Evolutionary conservation across 768 basidiomycete genomes (phyloP).

Genomic region (Chlorophyllum brunneum): DNA sequence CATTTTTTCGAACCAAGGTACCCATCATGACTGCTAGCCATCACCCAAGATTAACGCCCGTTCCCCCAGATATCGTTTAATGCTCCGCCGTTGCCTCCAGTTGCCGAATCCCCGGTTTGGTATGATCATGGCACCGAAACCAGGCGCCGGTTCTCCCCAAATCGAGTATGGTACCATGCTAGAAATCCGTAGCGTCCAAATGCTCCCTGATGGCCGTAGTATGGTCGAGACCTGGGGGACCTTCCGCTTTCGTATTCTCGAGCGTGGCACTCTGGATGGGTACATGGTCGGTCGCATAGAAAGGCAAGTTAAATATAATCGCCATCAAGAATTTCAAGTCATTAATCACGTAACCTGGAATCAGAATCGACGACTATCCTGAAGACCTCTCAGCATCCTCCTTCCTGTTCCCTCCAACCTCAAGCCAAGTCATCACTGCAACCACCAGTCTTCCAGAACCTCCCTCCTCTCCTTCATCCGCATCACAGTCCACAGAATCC

Average conservation of each 20-base stretch:
- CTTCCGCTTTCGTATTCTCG: constrained; percentile 81
- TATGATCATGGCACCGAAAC: constrained; percentile 75
- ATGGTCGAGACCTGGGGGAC: constrained; percentile 66
- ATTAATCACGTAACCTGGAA: constrained; percentile 8
- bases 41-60: background rate
- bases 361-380: constrained; percentile 31
- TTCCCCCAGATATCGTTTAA: constrained; percentile 73
- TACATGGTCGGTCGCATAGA: constrained; percentile 87
- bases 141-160: constrained; percentile 34
- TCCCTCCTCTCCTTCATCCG: background rate
- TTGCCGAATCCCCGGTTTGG: constrained; percentile 78
- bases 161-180: constrained; percentile 92
- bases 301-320: constrained; percentile 28
- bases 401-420: constrained; percentile 10
- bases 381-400: constrained; percentile 34
- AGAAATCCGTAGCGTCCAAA: constrained; percentile 80
- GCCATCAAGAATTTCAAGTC: background rate
- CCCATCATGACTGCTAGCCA: constrained; percentile 5
- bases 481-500: constrained; percentile 10
- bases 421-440: background rate
- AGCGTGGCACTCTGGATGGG: constrained; percentile 81
- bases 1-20: constrained; percentile 92
- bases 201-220: constrained; percentile 86
- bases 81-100: constrained; percentile 94
- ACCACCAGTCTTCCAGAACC: background rate